Base-by-base conservation (phyloP, 2,329 filamentous ascomycete species). In the Nothophoma quercina region DNA sequence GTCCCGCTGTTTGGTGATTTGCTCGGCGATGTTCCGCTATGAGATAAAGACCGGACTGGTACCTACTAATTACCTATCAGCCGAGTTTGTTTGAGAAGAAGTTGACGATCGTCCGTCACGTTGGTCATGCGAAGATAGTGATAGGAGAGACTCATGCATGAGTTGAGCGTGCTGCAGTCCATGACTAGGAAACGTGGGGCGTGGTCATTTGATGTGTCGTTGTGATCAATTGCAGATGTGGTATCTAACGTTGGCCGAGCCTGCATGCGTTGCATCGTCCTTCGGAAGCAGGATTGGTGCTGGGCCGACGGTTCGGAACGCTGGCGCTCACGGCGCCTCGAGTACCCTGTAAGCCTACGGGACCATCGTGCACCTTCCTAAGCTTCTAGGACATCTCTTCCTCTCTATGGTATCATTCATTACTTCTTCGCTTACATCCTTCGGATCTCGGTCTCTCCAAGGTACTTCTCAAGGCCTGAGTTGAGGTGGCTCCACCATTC, bases 401-500 rank as follows among this genome's bases (percentile, higher is more conserved):
- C 71, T 91, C 88, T 77, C 86, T 18, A 28, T 48, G 39, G 50
- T 48, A 48, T 53, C 50, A 48, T 44, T 35, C 21, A 38, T 38
- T 39, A 15, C 43, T 39, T 18, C 8, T 33, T 48, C 28, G 12
- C 29, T 58, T 49, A 81, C 93, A 97, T 97, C 64, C 93, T 87
- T 64, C 91, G 88, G 68, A 98, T 96, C 71, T 89, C 82, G 72
- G 87, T 85, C 81, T 98, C 93, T 71, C 91, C 88, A 77, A 86
- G 83, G 78, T 93, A 96, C 78, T 90, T 88, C 55, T 96, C 89
- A 63, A 98, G 81, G 8, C 89, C 90, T 19, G 84, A 80, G 64
- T 95, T 88, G 50, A 98, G 84, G 77, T 90, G 87, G 70, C 87
- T 81, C 95, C 95, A 99, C 95, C 95, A 99, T 76, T 97, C 89